phyloP scores from a whole-genome alignment of 75 land plant species.

The Sequoia sempervirens region DNA sequence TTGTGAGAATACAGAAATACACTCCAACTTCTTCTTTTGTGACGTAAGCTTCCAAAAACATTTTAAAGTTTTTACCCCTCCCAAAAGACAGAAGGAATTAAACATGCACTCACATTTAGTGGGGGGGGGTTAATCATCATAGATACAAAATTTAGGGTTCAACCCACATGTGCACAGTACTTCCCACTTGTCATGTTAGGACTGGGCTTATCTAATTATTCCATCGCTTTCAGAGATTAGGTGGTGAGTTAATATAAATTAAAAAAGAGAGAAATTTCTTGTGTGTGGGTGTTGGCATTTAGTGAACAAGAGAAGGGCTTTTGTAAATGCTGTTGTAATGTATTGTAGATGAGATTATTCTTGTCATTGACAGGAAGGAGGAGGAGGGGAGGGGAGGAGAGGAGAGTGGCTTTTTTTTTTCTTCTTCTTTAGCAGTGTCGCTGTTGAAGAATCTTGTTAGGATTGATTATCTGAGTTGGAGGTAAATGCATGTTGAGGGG shows the following conservation, averaged over 20 bases:
- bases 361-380: background rate
- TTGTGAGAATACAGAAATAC: background rate
- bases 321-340: background rate
- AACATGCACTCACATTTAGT: background rate
- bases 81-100: background rate
- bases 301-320: constrained; percentile 1
- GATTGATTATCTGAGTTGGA: background rate
- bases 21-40: background rate
- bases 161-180: constrained; percentile 10
- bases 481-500: constrained; percentile 15
- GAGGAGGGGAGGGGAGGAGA: constrained; percentile 3
- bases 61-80: background rate
- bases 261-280: background rate
- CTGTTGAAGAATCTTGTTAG: background rate
- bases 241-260: constrained; percentile 2
- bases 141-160: background rate
- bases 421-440: background rate
- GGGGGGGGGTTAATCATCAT: background rate
- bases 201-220: constrained; percentile 11
- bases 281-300: constrained; percentile 7
- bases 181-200: background rate
- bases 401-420: background rate
- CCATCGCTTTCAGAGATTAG: constrained; percentile 16
- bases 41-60: background rate
- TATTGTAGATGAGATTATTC: constrained; percentile 1